Conservation (phyloP, 352 stramenopile species). For the Globisporangium nodosum region DNA sequence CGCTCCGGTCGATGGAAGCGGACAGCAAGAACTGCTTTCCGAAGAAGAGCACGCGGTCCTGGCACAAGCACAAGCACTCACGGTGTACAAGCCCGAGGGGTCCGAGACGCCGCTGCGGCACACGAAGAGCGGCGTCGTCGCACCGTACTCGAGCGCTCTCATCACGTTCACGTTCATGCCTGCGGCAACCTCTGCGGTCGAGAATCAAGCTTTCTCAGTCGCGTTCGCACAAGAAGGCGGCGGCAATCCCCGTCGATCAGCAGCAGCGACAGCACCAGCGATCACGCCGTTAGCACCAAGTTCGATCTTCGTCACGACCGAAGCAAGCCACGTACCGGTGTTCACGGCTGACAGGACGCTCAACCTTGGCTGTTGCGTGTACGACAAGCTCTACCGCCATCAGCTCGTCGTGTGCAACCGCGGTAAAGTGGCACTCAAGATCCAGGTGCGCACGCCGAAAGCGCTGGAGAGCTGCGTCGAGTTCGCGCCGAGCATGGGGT, state of each 20-base stretch:
- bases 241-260: not conserved
- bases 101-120: constrained; percentile 35
- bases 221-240: constrained; percentile 23
- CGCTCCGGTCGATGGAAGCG: not conserved
- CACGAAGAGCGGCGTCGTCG: constrained; percentile 33
- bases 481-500: constrained; percentile 83
- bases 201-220: constrained; percentile 26
- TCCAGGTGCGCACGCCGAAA: constrained; percentile 68
- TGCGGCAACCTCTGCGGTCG: constrained; percentile 25
- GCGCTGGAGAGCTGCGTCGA: constrained; percentile 55
- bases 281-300: constrained; percentile 9
- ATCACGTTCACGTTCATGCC: constrained; percentile 65
- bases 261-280: not conserved
- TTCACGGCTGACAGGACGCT: constrained; percentile 32
- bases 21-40: constrained; percentile 7
- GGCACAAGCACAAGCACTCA: constrained; percentile 19
- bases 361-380: constrained; percentile 83
- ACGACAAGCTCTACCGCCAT: constrained; percentile 83
- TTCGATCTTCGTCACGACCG: constrained; percentile 16
- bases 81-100: constrained; percentile 32
- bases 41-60: constrained; percentile 32
- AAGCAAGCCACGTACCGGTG: constrained; percentile 38
- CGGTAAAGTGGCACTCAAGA: constrained; percentile 83
- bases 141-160: constrained; percentile 33
- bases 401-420: constrained; percentile 81